These are phyloP conservation scores for Podaxis sp. DNA, from an alignment of 768 basidiomycete species.

Conservation along the genomic window DNA sequence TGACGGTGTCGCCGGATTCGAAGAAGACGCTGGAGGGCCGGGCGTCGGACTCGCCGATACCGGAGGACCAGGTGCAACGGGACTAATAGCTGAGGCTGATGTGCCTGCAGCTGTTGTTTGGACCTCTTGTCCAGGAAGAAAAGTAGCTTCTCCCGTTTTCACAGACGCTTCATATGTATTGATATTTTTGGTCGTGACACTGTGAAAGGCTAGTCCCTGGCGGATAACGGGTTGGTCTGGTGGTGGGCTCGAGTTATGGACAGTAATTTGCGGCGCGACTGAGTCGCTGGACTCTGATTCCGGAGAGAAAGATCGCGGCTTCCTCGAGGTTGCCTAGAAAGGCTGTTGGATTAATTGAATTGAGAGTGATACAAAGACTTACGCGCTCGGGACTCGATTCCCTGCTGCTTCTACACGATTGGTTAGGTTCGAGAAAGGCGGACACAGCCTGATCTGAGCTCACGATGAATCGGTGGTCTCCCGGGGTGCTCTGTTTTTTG, in stretches of 20 bases:
- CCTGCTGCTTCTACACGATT: conserved; percentile 44
- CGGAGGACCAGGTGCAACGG: conserved; percentile 1
- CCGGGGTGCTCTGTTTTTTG: conserved; percentile 4
- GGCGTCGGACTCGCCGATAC: conserved; percentile 4
- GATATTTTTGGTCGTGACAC: conserved; percentile 20
- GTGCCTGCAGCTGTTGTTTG: conserved; percentile 15
- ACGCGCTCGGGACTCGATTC: conserved; percentile 50
- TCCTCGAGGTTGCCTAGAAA: conserved; percentile 34
- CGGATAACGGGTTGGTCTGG: conserved; percentile 49
- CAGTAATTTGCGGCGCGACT: conserved; percentile 31
- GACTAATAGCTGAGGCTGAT: conserved; percentile 15
- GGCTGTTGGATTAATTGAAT: conserved; percentile 2
- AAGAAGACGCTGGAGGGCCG: conserved; percentile 6
- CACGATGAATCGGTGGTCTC: conserved; percentile 28
- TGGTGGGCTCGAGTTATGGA: conserved; percentile 47
- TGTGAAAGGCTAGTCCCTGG: conserved; percentile 51
- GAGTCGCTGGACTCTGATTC: conserved; percentile 34
- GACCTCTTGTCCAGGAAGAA: conserved; percentile 54
- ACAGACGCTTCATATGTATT: conserved; percentile 39
- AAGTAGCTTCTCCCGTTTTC: conserved; percentile 24
- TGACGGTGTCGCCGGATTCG: conserved; percentile 8
- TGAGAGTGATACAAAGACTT: conserved; percentile 17
- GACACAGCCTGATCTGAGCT: conserved; percentile 13
- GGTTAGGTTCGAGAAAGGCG: not conserved
- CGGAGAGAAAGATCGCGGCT: conserved; percentile 43